These are phyloP conservation scores for Garcia nutans DNA, from an alignment of 345 rosid genomes.

Conservation along the genomic window DNA sequence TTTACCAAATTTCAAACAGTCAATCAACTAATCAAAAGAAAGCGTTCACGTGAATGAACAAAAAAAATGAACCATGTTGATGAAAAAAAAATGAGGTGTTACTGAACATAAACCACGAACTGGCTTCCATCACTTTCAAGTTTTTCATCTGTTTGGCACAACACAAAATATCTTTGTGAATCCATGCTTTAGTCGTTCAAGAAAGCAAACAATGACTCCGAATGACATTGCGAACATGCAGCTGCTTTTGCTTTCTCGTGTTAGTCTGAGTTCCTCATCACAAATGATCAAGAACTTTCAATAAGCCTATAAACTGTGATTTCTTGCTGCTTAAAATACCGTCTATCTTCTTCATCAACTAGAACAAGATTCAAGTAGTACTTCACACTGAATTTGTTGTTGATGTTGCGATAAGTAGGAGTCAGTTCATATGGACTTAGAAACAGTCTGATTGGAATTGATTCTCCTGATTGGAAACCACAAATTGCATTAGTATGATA, in stretches of 20 bases:
- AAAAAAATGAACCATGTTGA: background rate
- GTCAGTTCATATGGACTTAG: slow-evolving; percentile 93
- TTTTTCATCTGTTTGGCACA: background rate
- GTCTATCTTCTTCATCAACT: slow-evolving; percentile 95
- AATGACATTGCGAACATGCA: background rate
- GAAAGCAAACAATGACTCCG: background rate
- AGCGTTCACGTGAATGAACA: background rate
- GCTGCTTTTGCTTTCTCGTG: background rate
- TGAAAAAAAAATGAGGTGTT: background rate
- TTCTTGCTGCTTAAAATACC: slow-evolving; percentile 97
- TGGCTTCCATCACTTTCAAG: background rate
- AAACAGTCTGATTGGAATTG: slow-evolving; percentile 92
- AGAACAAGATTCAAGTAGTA: slow-evolving; percentile 92
- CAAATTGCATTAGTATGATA: background rate
- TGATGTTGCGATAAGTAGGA: slow-evolving; percentile 88
- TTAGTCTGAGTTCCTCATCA: background rate
- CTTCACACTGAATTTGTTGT: slow-evolving; percentile 97
- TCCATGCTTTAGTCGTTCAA: background rate
- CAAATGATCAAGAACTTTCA: slow-evolving; percentile 48
- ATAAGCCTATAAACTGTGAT: slow-evolving; percentile 81
- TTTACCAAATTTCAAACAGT: background rate
- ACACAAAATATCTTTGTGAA: background rate
- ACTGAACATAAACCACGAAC: background rate
- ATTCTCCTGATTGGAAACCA: slow-evolving; percentile 59
- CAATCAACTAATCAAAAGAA: background rate